These are phyloP conservation scores for Orbilia javanica DNA, from an alignment of 2,329 filamentous ascomycete species.

Conservation along the genomic window DNA sequence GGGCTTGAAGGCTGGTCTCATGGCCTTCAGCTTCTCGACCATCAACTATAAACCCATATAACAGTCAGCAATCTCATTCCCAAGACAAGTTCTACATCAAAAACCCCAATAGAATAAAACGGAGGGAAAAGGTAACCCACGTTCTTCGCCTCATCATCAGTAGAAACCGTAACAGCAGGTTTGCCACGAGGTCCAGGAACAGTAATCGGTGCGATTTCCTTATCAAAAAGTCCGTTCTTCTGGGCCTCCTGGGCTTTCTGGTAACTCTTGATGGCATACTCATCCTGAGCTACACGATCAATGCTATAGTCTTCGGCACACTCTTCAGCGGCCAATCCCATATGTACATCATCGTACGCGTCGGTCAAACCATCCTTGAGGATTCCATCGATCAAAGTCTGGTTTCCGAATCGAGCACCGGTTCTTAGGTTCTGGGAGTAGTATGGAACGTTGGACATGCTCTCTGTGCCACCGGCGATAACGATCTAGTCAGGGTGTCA, in stretches of 20 bases:
- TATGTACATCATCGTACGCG: conserved; percentile 90
- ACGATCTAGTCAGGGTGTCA: conserved; percentile 72
- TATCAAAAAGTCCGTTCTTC: conserved; percentile 81
- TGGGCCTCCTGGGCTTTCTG: conserved; percentile 90
- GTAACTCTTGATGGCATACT: conserved; percentile 95
- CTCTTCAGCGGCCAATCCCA: conserved; percentile 93
- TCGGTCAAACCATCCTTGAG: conserved; percentile 95
- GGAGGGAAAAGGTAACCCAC: conserved; percentile 65
- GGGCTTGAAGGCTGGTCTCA: conserved; percentile 85
- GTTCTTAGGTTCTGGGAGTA: conserved; percentile 89
- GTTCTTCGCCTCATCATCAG: conserved; percentile 97
- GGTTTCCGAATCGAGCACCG: conserved; percentile 94
- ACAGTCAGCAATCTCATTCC: conserved; percentile 17
- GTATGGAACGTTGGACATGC: conserved; percentile 98
- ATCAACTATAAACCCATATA: conserved; percentile 70
- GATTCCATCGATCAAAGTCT: conserved; percentile 88
- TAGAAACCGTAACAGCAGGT: conserved; percentile 81
- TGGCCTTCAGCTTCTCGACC: conserved; percentile 82
- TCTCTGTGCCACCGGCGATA: conserved; percentile 94
- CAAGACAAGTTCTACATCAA: background rate
- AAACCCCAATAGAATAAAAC: conserved; percentile 3
- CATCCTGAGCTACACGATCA: conserved; percentile 87
- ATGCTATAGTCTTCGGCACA: conserved; percentile 87
- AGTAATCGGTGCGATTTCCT: conserved; percentile 90
- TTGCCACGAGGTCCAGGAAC: conserved; percentile 91